These are phyloP conservation scores for Climacium dendroides DNA, from an alignment of 225 moss, liverwort and hornwort genomes.

Conservation along the genomic window DNA sequence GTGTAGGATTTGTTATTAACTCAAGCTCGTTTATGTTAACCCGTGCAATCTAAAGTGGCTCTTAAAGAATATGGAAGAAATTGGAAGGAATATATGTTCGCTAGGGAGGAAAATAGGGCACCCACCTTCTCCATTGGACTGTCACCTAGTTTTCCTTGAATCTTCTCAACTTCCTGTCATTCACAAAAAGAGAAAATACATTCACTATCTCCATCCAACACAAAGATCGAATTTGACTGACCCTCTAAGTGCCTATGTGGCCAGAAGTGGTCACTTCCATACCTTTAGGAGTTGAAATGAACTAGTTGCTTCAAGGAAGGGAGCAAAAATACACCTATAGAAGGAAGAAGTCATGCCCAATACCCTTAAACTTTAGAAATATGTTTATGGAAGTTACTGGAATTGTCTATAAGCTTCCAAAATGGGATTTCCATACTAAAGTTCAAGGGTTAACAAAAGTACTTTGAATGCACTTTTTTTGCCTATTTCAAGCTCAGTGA, in stretches of 20 bases:
- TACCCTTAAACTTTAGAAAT: not conserved
- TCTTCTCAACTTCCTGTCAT: slow-evolving; percentile 57
- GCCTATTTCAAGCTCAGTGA: not conserved
- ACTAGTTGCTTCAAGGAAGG: not conserved
- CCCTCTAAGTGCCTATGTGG: not conserved
- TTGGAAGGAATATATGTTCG: not conserved
- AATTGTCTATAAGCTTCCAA: not conserved
- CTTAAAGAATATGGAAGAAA: not conserved
- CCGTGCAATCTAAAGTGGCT: not conserved
- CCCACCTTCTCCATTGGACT: slow-evolving; percentile 52
- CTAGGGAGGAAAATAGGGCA: not conserved
- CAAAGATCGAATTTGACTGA: not conserved
- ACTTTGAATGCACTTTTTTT: not conserved
- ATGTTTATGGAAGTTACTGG: not conserved
- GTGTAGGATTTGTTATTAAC: not conserved
- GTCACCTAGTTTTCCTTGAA: slow-evolving; percentile 58
- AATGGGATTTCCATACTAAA: not conserved
- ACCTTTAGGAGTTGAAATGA: not conserved
- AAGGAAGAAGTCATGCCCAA: not conserved
- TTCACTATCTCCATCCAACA: not conserved
- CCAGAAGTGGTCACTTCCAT: not conserved
- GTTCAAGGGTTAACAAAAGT: not conserved
- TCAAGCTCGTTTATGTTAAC: not conserved
- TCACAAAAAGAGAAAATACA: not conserved
- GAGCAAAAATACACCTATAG: not conserved